Evolutionary conservation across 108 stramenopile species (phyloP).

Genomic region (Fragilariopsis cylindrus): DNA sequence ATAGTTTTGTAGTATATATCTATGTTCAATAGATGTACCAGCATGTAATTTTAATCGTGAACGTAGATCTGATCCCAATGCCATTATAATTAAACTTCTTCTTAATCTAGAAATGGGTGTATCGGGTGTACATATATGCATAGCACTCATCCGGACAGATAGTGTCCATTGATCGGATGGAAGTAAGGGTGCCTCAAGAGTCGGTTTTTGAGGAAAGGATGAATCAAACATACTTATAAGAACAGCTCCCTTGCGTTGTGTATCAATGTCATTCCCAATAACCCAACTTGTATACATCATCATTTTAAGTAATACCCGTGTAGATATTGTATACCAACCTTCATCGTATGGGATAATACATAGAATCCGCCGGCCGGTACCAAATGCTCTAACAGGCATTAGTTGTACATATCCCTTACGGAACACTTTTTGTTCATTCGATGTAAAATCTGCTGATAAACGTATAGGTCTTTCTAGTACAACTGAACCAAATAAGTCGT

Average conservation of each 20-base stretch:
- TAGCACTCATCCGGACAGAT: neutral
- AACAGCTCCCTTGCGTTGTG: no score
- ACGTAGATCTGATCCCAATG: neutral
- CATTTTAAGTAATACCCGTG: no score
- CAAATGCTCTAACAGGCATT: neutral
- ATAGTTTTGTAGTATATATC: slow-evolving; percentile 4
- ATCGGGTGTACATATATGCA: neutral
- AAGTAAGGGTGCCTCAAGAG: no score
- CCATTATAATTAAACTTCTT: neutral
- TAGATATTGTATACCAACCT: neutral
- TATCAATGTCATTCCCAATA: no score
- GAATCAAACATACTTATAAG: no score
- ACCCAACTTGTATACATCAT: no score
- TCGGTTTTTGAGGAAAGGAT: no score
- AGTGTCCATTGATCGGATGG: neutral
- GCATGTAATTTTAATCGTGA: neutral
- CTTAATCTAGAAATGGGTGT: neutral
- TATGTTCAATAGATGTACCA: neutral
- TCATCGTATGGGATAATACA: slow-evolving; percentile 24
- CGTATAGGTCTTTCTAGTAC: slow-evolving; percentile 13
- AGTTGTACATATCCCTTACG: neutral
- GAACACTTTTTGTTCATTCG: slow-evolving; percentile 1
- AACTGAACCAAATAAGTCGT: slow-evolving; percentile 30
- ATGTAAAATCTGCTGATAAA: slow-evolving; percentile 10
- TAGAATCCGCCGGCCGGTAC: neutral